phyloP scores from a whole-genome alignment of 176 grass and related monocot genomes.

The Bolboschoenus planiculmis region DNA sequence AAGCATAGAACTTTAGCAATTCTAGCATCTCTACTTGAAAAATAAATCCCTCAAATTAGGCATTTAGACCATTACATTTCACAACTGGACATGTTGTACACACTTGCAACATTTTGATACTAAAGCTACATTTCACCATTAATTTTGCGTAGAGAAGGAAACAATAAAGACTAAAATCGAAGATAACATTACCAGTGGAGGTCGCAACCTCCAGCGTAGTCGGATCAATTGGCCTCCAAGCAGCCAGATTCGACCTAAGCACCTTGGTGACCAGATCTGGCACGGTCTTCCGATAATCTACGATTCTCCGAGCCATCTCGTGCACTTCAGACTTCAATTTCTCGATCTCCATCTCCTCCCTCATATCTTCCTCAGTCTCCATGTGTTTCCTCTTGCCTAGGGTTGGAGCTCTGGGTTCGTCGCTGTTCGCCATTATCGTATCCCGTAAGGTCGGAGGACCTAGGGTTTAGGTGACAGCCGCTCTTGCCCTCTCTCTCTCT shows the following conservation, averaged over 20 bases:
- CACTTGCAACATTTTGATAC: not conserved
- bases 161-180: not conserved
- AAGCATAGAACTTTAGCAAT: not conserved
- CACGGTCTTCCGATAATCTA: not conserved
- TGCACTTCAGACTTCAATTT: not conserved
- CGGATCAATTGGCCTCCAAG: not conserved
- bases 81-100: not conserved
- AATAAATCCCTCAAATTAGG: not conserved
- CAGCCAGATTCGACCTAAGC: not conserved
- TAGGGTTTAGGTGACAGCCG: not conserved
- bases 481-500: not conserved
- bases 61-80: not conserved
- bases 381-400: conserved; percentile 1
- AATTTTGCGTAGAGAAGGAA: not conserved
- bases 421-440: not conserved
- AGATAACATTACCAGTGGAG: not conserved
- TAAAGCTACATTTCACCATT: not conserved
- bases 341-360: not conserved
- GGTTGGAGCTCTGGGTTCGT: not conserved
- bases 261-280: not conserved
- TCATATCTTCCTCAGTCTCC: not conserved
- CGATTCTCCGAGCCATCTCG: not conserved
- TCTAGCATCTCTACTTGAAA: not conserved
- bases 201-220: not conserved
- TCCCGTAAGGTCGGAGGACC: not conserved